Evolutionary conservation across 2,329 filamentous ascomycete genomes (phyloP), one percentile per base, ranked within the genome.

Genomic region (Cordyceps tenuipes): DNA sequence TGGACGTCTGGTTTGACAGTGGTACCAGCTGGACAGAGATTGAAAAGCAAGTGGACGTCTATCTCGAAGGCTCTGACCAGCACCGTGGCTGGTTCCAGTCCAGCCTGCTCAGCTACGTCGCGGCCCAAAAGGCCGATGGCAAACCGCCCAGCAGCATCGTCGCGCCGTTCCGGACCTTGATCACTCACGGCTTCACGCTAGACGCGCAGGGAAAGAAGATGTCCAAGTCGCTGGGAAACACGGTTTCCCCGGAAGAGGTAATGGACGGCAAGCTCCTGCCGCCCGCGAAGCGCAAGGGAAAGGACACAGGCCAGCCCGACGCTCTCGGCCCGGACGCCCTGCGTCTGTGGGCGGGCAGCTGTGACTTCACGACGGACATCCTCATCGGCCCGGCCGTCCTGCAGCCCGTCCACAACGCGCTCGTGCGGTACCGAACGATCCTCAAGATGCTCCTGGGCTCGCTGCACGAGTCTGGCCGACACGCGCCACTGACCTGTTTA

Each of bases 1-100:
- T 99, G 94, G 94, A 99, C 72, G 94, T 99, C 10, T 99, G 94
- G 94, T 99, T 99, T 67, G 94, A 99, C 72, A 97, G 94, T 65
- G 94, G 94, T 6, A 96, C 89, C 54, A 96, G 91, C 68, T 99
- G 94, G 94, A 88, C 79, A 4, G 79, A 83, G 69, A 78, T 76
- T 31, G 66, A 72, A 9, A 68, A 71, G 31, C 86, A 71, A 26
- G 91, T 91, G 0, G 91, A 99, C 70, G 82, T 97, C 26, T 97
- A 96, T 70, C 82, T 97, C 3, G 94, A 99, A 75, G 94, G 94
- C 36, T 90, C 88, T 3, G 94, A 99, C 71, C 94, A 99, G 71
- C 94, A 99, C 73, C 88, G 94, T 44, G 94, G 94, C 34, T 99
- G 94, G 94, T 99, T 99, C 71, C 94, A 99, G 73, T 97, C 94